Conservation (phyloP, 1,284 basidiomycete species). For the Trametes sp. region DNA sequence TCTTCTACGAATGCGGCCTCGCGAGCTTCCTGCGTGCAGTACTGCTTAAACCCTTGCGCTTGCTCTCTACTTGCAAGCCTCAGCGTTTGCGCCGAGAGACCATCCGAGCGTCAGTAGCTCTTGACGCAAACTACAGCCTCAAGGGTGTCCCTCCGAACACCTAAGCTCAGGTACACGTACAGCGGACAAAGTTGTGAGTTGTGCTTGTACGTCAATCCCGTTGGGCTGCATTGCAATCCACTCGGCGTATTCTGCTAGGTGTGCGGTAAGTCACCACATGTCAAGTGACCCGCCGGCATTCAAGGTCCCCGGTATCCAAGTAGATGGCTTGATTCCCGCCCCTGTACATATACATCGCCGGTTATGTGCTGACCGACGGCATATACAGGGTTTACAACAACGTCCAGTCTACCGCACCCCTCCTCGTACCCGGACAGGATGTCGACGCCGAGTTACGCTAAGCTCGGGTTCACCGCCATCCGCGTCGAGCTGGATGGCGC, state of each 20-base stretch:
- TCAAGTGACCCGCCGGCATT: constrained; percentile 7
- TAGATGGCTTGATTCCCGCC: neutral
- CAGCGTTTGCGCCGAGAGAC: too few species aligned
- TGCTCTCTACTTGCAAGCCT: too few species aligned
- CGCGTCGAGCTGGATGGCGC: constrained; percentile 49
- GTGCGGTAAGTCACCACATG: neutral
- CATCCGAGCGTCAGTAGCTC: too few species aligned
- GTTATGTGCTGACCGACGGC: neutral
- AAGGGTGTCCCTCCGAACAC: too few species aligned
- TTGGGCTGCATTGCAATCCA: neutral
- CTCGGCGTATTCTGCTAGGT: neutral
- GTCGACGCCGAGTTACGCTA: constrained; percentile 45
- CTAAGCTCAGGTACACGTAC: too few species aligned
- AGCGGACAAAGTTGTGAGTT: too few species aligned
- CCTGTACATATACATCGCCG: neutral
- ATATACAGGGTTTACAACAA: neutral
- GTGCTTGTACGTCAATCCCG: too few species aligned
- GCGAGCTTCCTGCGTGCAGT: too few species aligned
- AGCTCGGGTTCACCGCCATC: constrained; percentile 51
- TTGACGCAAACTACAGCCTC: too few species aligned
- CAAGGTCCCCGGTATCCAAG: neutral
- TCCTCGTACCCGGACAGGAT: constrained; percentile 7
- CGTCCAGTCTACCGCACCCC: neutral
- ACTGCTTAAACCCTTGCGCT: too few species aligned
- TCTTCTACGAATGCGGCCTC: too few species aligned